These are phyloP conservation scores for Crithidia acanthocephali DNA, from an alignment of 208 protist species.

Conservation along the genomic window DNA sequence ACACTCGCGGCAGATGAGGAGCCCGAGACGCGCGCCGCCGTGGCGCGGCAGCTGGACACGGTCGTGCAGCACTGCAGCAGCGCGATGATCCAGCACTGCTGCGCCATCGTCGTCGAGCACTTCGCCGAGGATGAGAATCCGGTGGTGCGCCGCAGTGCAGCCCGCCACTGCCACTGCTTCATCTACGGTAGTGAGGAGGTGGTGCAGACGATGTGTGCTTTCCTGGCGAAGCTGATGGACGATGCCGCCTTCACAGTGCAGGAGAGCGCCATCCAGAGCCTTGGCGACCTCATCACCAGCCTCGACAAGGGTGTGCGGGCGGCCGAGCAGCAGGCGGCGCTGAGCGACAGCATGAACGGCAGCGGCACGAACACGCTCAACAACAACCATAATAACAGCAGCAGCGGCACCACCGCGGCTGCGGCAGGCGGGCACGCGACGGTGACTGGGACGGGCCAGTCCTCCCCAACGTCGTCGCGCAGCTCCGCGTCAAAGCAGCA, in stretches of 20 bases:
- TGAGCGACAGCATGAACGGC: slow-evolving; percentile 18
- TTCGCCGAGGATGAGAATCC: slow-evolving; percentile 63
- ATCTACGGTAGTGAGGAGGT: slow-evolving; percentile 45
- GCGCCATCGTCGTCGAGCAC: slow-evolving; percentile 37
- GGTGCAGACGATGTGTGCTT: slow-evolving; percentile 41
- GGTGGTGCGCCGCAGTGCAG: slow-evolving; percentile 55
- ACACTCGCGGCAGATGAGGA: slow-evolving; percentile 64
- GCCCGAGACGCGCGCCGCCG: slow-evolving; percentile 65
- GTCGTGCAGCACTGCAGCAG: slow-evolving; percentile 36
- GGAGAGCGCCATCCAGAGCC: slow-evolving; percentile 47
- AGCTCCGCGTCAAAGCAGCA: slow-evolving; percentile 22
- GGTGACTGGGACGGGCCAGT: background rate
- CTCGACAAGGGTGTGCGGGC: slow-evolving; percentile 26
- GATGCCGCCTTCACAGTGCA: slow-evolving; percentile 48
- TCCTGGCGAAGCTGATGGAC: slow-evolving; percentile 47
- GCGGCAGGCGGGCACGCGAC: background rate
- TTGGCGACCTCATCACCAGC: slow-evolving; percentile 37
- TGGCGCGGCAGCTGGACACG: slow-evolving; percentile 59
- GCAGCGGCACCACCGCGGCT: background rate
- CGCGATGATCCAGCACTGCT: slow-evolving; percentile 34
- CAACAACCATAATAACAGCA: background rate
- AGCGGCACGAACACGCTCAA: background rate
- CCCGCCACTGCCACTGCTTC: slow-evolving; percentile 51
- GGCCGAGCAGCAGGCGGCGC: slow-evolving; percentile 29
- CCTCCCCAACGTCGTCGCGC: slow-evolving; percentile 14